Evolutionary conservation across 805 yeast species (phyloP), one percentile per base, ranked within the genome.

Genomic region (Starmerella khaoyaiensis): DNA sequence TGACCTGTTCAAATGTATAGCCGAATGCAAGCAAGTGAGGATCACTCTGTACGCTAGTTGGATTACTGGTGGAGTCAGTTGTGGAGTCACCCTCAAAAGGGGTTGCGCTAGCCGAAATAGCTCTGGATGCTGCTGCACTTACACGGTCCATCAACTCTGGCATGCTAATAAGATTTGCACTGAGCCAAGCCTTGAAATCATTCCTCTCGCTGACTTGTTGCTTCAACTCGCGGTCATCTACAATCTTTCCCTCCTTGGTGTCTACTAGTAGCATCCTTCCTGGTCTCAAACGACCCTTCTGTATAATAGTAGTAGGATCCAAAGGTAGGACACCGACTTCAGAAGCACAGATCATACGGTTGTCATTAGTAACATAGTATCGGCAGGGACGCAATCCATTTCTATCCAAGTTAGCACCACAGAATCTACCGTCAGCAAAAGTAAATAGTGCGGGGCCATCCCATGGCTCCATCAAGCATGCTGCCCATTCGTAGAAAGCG

Each of bases 381-480:
- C 98, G 82, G 67, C 98, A 90, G 25, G 98, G 98, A 65, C 98
- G 79, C 55, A 87, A 71, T 46, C 98, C 98, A 58, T 90, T 87
- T 64, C 98, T 75, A 64, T 87, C 98, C 49, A 90, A 71, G 60
- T 86, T 86, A 34, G 98, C 98, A 67, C 98, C 98, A 64, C 95
- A 83, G 70, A 82, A 87, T 52, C 97, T 72, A 50, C 94, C 96
- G 61, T 87, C 97, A 25, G 96, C 87, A 60, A 87, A 90, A 21
- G 94, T 84, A 66, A 87, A 81, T 49, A 90, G 65, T 24, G 97
- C 97, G 15, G 98, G 98, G 48, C 98, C 98, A 63, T 87, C 98
- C 98, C 98, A 87, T 7, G 97, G 97, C 65, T 87, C 98, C 95
- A 90, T 90, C 48, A 87, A 64, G 63, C 96, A 84, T 10, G 97